These are phyloP conservation scores for Staphylotrichum longicolle DNA, from an alignment of 495 filamentous ascomycete species.

Conservation along the genomic window DNA sequence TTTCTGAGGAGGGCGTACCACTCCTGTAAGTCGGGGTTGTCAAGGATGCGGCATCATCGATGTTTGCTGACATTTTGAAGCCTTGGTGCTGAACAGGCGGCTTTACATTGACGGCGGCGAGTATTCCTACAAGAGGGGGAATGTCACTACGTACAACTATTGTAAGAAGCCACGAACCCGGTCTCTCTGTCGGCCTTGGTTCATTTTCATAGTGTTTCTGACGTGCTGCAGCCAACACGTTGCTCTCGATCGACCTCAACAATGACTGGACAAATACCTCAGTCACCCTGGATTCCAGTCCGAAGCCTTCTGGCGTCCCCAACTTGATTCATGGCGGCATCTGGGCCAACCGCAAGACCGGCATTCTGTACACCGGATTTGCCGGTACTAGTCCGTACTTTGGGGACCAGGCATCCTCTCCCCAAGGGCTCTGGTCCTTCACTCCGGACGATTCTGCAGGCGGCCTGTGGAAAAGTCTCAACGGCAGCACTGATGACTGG, in stretches of 20 bases:
- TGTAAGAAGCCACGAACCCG: conserved; percentile 16
- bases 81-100: conserved; percentile 24
- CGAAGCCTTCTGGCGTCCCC: conserved; percentile 23
- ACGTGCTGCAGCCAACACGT: conserved; percentile 20
- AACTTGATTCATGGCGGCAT: conserved; percentile 24
- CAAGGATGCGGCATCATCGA: too few species aligned
- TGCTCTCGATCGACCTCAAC: conserved; percentile 27
- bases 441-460: conserved; percentile 15
- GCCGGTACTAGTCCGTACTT: conserved; percentile 21
- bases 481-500: conserved; percentile 21
- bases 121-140: conserved; percentile 21
- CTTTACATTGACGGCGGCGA: conserved; percentile 31
- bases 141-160: conserved; percentile 20
- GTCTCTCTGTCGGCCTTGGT: background rate
- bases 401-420: conserved; percentile 13
- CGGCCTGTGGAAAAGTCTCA: conserved; percentile 27
- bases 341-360: conserved; percentile 25
- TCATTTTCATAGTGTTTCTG: background rate
- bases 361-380: conserved; percentile 28
- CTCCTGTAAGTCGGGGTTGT: conserved; percentile 22
- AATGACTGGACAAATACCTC: conserved; percentile 25
- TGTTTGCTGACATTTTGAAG: conserved; percentile 8
- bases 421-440: conserved; percentile 29
- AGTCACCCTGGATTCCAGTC: conserved; percentile 16
- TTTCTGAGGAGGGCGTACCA: conserved; percentile 30